Evolutionary conservation across 768 basidiomycete species (phyloP), one percentile per base, ranked within the genome.

Genomic region (Russula vinacea): DNA sequence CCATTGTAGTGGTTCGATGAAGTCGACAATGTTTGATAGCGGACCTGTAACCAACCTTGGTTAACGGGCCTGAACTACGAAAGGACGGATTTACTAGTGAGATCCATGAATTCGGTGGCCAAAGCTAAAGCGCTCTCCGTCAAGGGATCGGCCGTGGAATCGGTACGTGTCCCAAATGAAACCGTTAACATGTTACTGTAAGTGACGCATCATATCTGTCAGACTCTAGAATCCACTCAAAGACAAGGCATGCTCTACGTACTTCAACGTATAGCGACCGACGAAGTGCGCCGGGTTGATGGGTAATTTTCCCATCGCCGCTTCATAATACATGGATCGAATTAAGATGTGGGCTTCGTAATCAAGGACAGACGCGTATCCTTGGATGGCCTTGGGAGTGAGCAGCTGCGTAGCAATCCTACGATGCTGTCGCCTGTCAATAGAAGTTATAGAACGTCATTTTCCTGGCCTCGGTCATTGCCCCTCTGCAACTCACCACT

Each of bases 101-200:
- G 54, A 33, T 68, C 65, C 79, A 81, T 81, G 66, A 80, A 82
- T 65, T 81, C 81, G 19, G 74, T 74, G 16, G 78, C 75, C 52
- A 82, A 67, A 22, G 66, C 68, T 39, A 81, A 73, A 35, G 76
- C 76, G 6, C 68, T 69, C 26, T 62, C 73, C 16, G 79, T 78
- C 5, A 80, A 70, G 0, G 79, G 77, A 51, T 81, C 73, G 16
- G 73, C 66, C 24, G 75, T 74, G 33, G 72, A 71, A 57, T 77
- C 76, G 1, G 79, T 80, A 11, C 80, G 79, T 16, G 71, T 77
- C 1, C 76, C 80, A 65, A 80, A 81, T 53, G 74, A 72, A 51
- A 81, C 74, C 0, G 74, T 76, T 13, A 81, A 72, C 78, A 81
- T 82, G 66, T 80, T 80, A 70, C 79, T 80, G 44, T 16, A 24